Conservation (phyloP, 2,329 filamentous ascomycete genomes). For the Phyllosticta citrichinensis region DNA sequence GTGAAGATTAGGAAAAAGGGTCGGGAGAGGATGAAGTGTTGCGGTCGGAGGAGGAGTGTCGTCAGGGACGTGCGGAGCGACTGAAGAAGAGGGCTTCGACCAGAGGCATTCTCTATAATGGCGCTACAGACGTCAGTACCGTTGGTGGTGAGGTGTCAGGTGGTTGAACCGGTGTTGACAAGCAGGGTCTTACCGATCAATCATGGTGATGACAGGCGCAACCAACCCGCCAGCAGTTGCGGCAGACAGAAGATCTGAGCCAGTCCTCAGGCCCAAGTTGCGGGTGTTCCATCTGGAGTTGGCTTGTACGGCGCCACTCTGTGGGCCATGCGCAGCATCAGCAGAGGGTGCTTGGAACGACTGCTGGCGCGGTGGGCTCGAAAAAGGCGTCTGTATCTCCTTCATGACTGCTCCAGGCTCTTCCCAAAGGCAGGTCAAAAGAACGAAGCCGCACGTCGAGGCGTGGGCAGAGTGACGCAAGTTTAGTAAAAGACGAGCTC, state of each 20-base stretch:
- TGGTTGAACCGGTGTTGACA: background rate
- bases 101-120: conserved; percentile 76
- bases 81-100: conserved; percentile 47
- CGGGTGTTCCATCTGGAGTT: conserved; percentile 58
- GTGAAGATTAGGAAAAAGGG: conserved; percentile 57
- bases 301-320: background rate
- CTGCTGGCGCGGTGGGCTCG: background rate
- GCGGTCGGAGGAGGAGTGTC: conserved; percentile 50
- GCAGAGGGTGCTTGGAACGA: background rate
- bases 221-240: conserved; percentile 63
- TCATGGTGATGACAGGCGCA: conserved; percentile 75
- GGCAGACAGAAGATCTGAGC: conserved; percentile 59
- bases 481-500: background rate
- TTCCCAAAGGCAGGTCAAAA: background rate
- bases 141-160: background rate
- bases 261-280: conserved; percentile 56
- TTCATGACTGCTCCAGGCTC: background rate
- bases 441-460: background rate
- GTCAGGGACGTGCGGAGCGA: conserved; percentile 52
- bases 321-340: background rate
- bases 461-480: background rate
- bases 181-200: conserved; percentile 57
- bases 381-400: background rate
- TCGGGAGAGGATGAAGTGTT: conserved; percentile 50
- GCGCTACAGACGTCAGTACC: conserved; percentile 38